A percentile compares a stretch with the other conserved stretches of the same genome.
These are phyloP conservation scores for Kodamaea suecica DNA, from an alignment of 1,139 yeast genomes.

Conservation along the genomic window DNA sequence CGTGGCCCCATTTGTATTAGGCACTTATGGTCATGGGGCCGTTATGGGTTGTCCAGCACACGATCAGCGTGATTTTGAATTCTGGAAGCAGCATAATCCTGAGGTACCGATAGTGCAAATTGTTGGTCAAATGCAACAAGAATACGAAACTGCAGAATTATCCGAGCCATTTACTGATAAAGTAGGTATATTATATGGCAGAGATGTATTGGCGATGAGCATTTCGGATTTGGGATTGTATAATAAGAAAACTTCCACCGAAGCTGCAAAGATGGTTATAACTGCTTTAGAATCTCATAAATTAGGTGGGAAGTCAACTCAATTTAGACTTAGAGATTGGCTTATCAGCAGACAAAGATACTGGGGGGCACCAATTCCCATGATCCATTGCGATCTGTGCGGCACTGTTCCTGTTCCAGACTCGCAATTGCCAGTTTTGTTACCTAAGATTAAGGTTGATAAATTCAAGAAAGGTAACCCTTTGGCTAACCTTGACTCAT, in stretches of 20 bases:
- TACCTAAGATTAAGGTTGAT: slow-evolving; percentile 54
- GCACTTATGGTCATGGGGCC: slow-evolving; percentile 83
- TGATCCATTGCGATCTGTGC: slow-evolving; percentile 78
- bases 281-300: slow-evolving; percentile 34
- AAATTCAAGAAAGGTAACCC: slow-evolving; percentile 65
- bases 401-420: slow-evolving; percentile 93
- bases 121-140: slow-evolving; percentile 29
- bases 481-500: slow-evolving; percentile 62
- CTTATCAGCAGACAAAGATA: slow-evolving; percentile 88
- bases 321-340: slow-evolving; percentile 84
- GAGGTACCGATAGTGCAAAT: slow-evolving; percentile 37
- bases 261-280: slow-evolving; percentile 53
- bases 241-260: slow-evolving; percentile 45
- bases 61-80: slow-evolving; percentile 75
- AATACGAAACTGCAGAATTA: slow-evolving; percentile 4
- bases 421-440: slow-evolving; percentile 70
- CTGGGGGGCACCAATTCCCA: slow-evolving; percentile 99
- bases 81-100: slow-evolving; percentile 69
- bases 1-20: slow-evolving; percentile 87
- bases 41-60: slow-evolving; percentile 99
- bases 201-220: slow-evolving; percentile 24
- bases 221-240: slow-evolving; percentile 43
- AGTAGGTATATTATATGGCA: slow-evolving; percentile 51
- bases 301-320: slow-evolving; percentile 49
- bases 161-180: slow-evolving; percentile 46